Evolutionary conservation across 2,329 filamentous ascomycete species (phyloP).

Genomic region (Exophiala aquamarina): DNA sequence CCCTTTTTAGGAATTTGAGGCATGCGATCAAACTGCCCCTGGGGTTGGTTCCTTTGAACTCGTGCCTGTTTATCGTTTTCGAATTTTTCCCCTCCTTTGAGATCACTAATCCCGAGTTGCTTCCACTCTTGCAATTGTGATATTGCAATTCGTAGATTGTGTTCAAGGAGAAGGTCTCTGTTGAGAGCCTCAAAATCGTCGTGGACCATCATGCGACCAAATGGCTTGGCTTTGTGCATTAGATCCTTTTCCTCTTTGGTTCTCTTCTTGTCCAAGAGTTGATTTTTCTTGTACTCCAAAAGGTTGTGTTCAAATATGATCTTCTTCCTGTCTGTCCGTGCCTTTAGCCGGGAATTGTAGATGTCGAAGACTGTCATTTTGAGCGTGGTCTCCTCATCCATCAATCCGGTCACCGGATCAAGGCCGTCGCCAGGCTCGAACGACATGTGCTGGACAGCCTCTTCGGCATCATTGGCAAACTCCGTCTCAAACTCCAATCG

Average conservation of each 20-base stretch:
- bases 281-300: slow-evolving; percentile 90
- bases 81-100: slow-evolving; percentile 86
- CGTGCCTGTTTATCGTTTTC: slow-evolving; percentile 82
- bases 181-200: slow-evolving; percentile 85
- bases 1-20: slow-evolving; percentile 60
- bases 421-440: slow-evolving; percentile 95
- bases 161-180: slow-evolving; percentile 82
- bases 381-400: slow-evolving; percentile 94
- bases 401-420: slow-evolving; percentile 76
- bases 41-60: slow-evolving; percentile 63
- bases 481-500: slow-evolving; percentile 97
- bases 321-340: slow-evolving; percentile 90
- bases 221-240: slow-evolving; percentile 90
- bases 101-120: slow-evolving; percentile 75
- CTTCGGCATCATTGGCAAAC: slow-evolving; percentile 95
- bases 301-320: slow-evolving; percentile 94
- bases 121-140: slow-evolving; percentile 92
- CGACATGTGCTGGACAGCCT: slow-evolving; percentile 96
- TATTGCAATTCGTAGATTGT: slow-evolving; percentile 88
- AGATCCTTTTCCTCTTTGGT: slow-evolving; percentile 94
- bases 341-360: slow-evolving; percentile 88
- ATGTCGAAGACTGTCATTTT: slow-evolving; percentile 99
- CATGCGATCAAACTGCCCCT: slow-evolving; percentile 83
- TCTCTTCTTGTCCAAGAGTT: slow-evolving; percentile 84
- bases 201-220: slow-evolving; percentile 94